Evolutionary conservation across 331 rosid species (phyloP).

Genomic region (Rosa hybrid): DNA sequence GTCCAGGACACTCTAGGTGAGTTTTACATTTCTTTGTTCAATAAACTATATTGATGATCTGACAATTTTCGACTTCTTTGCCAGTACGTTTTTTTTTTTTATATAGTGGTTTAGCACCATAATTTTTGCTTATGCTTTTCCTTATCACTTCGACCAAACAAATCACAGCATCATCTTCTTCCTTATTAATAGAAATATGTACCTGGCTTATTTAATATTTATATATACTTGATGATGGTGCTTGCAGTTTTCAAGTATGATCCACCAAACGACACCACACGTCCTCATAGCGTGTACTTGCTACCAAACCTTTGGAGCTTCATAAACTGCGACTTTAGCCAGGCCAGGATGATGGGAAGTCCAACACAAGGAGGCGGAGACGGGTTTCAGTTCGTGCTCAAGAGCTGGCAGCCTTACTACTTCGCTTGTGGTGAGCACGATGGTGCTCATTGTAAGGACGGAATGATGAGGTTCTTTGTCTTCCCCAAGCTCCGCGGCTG

Average conservation of each 20-base stretch:
- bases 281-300: slow-evolving; percentile 62
- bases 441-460: slow-evolving; percentile 60
- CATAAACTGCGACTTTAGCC: slow-evolving; percentile 48
- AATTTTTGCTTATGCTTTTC: too few species aligned
- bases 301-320: slow-evolving; percentile 45
- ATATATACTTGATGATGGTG: not conserved
- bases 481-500: slow-evolving; percentile 50
- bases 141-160: too few species aligned
- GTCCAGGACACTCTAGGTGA: slow-evolving; percentile 61
- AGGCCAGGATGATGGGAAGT: slow-evolving; percentile 45
- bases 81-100: too few species aligned
- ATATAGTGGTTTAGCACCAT: too few species aligned
- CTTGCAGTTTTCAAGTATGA: slow-evolving; percentile 70
- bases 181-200: not conserved
- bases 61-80: not conserved
- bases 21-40: not conserved
- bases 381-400: slow-evolving; percentile 58
- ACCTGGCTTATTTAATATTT: not conserved
- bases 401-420: slow-evolving; percentile 56
- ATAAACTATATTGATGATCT: not conserved
- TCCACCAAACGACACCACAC: slow-evolving; percentile 44
- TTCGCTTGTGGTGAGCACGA: slow-evolving; percentile 62
- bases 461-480: slow-evolving; percentile 71
- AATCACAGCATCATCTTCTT: not conserved
- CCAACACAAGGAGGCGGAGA: slow-evolving; percentile 48